These are phyloP conservation scores for Euclidium syriacum DNA, from an alignment of 345 rosid species.

Conservation along the genomic window DNA sequence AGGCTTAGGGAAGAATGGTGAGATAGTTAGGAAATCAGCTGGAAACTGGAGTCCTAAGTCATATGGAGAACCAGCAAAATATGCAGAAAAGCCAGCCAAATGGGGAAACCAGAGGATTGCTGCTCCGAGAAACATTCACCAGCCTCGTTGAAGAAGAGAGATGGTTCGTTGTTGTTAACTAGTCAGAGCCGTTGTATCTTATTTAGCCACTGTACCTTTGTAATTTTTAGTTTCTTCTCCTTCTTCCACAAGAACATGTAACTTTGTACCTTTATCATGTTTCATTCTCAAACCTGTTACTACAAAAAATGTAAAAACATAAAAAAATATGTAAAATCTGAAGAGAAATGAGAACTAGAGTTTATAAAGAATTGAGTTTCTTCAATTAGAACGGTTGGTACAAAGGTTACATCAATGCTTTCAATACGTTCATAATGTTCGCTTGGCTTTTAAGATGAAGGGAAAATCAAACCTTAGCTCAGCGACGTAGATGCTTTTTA, in stretches of 20 bases:
- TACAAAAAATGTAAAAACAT: conserved; percentile 28
- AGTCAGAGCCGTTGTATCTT: conserved; percentile 21
- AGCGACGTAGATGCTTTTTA: neutral
- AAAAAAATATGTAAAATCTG: conserved; percentile 34
- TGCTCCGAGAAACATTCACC: conserved; percentile 50
- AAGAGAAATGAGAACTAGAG: conserved; percentile 15
- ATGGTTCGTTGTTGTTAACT: neutral
- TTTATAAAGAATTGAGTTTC: too few species aligned
- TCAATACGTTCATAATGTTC: too few species aligned
- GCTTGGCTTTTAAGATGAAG: conserved; percentile 1
- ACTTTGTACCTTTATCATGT: conserved; percentile 43
- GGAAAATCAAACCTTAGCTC: neutral
- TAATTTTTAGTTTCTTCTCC: conserved; percentile 35
- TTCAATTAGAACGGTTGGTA: neutral
- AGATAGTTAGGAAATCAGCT: conserved; percentile 18
- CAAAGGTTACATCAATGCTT: neutral
- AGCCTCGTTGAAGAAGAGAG: conserved; percentile 42
- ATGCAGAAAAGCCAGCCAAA: conserved; percentile 46
- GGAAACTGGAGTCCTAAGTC: conserved; percentile 23
- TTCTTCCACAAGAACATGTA: conserved; percentile 37
- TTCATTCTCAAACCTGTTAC: conserved; percentile 32
- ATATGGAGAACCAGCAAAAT: conserved; percentile 29
- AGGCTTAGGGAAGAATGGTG: conserved; percentile 39
- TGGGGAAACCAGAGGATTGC: conserved; percentile 33
- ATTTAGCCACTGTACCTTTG: conserved; percentile 20